phyloP scores from a whole-genome alignment of 2,329 filamentous ascomycete species.

The Hymenoscyphus fructigenus region DNA sequence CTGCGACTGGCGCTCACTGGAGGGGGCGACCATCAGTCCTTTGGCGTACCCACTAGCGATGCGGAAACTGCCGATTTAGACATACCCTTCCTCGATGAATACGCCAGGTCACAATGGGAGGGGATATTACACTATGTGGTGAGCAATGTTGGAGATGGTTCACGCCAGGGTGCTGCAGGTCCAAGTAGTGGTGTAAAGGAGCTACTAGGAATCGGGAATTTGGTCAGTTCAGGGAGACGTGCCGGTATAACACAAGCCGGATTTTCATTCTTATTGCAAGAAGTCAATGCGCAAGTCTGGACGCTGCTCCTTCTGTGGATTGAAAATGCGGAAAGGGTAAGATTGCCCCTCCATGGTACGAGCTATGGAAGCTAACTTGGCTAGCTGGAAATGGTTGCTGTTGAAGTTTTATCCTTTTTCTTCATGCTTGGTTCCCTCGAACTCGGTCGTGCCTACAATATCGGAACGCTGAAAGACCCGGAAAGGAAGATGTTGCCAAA shows the following conservation, averaged over 20 bases:
- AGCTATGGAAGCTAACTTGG: constrained; percentile 18
- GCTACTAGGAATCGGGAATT: constrained; percentile 74
- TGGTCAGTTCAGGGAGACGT: constrained; percentile 63
- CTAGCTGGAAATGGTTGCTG: constrained; percentile 70
- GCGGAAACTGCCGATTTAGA: constrained; percentile 63
- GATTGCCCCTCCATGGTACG: constrained; percentile 12
- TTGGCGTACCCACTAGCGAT: constrained; percentile 78
- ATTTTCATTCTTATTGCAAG: constrained; percentile 92
- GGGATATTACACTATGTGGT: constrained; percentile 95
- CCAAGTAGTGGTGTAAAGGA: constrained; percentile 80
- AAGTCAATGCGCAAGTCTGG: constrained; percentile 97
- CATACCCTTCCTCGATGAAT: constrained; percentile 74
- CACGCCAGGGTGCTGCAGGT: constrained; percentile 47
- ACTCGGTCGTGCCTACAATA: constrained; percentile 88
- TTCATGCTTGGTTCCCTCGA: constrained; percentile 94
- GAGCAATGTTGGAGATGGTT: constrained; percentile 62
- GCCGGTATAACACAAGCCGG: constrained; percentile 82
- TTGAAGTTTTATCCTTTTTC: constrained; percentile 93
- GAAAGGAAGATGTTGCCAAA: constrained; percentile 88
- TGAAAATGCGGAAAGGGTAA: constrained; percentile 69
- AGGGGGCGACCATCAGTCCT: constrained; percentile 80
- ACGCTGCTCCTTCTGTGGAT: constrained; percentile 91
- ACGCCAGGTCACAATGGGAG: constrained; percentile 90
- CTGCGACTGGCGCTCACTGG: constrained; percentile 86
- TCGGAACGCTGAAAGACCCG: constrained; percentile 74